These are phyloP conservation scores for Senna tora DNA, from an alignment of 306 rosid species.

Conservation along the genomic window DNA sequence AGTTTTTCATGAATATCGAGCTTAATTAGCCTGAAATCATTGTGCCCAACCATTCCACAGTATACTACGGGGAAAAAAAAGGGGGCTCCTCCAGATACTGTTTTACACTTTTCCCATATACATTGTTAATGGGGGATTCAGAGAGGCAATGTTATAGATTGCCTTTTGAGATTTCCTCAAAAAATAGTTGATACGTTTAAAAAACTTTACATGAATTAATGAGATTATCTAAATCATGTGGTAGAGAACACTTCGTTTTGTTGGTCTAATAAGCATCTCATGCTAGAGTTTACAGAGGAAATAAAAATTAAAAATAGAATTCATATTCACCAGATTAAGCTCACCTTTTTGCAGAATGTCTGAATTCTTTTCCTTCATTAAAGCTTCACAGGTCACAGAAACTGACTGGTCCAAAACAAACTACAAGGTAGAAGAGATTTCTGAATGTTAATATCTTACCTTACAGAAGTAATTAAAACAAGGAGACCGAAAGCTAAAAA, in stretches of 20 bases:
- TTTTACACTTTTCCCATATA: neutral
- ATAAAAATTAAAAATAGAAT: no score
- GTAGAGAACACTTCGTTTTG: neutral
- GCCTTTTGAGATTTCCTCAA: neutral
- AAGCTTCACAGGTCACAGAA: neutral
- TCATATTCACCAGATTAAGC: neutral
- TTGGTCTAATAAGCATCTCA: no score
- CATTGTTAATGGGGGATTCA: neutral
- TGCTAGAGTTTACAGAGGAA: no score
- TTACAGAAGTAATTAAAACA: neutral
- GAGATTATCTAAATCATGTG: neutral
- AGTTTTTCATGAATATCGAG: slow-evolving; percentile 1
- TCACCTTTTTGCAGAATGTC: neutral
- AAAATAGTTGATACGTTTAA: no score
- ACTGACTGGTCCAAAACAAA: neutral
- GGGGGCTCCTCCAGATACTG: neutral
- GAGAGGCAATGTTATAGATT: neutral
- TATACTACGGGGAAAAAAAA: neutral
- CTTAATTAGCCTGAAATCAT: neutral
- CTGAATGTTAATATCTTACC: neutral
- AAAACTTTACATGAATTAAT: no score
- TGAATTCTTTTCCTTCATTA: neutral
- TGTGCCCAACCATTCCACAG: neutral
- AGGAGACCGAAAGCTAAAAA: neutral
- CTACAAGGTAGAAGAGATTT: neutral